Evolutionary conservation across 208 protist genomes (phyloP).

Genomic region (Leishmania braziliensis): DNA sequence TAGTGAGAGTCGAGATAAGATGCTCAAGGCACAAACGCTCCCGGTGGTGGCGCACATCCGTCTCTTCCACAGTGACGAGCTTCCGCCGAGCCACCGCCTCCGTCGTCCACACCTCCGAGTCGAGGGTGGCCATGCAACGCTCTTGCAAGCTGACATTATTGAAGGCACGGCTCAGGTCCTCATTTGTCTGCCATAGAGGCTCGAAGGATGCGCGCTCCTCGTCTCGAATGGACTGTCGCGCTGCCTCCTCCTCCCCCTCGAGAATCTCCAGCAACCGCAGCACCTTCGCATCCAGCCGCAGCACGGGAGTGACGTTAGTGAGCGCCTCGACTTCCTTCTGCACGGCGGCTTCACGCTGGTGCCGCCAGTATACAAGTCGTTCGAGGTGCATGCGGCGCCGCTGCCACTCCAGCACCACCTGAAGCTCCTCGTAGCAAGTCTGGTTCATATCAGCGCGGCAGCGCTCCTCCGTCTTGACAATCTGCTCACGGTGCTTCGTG

Average conservation of each 20-base stretch:
- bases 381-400: constrained; percentile 79
- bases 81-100: constrained; percentile 18
- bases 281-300: constrained; percentile 22
- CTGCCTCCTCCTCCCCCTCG: constrained; percentile 40
- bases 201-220: constrained; percentile 21
- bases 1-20: background rate
- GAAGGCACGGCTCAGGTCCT: constrained; percentile 1
- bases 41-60: constrained; percentile 1
- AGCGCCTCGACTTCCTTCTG: constrained; percentile 34
- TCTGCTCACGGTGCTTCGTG: constrained; percentile 32
- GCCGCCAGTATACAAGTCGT: constrained; percentile 77
- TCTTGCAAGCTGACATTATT: background rate
- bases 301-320: constrained; percentile 19
- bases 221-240: constrained; percentile 16
- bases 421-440: constrained; percentile 42
- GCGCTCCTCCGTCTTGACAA: constrained; percentile 40
- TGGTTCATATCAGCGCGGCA: constrained; percentile 38
- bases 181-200: background rate
- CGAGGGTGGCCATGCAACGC: constrained; percentile 1
- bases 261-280: constrained; percentile 29
- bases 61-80: background rate
- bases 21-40: background rate
- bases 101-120: background rate
- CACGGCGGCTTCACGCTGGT: constrained; percentile 41
- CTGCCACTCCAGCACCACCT: constrained; percentile 55